A percentile compares a stretch with the other conserved stretches of the same genome.
phyloP scores from a whole-genome alignment of 306 rosid species.

The Prunus persica region Prunus_persica_NCBIv2 NC_034009.1:1871001-1871500 shows the following conservation, averaged over 20 bases:
- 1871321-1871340: conserved; percentile 7
- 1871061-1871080: conserved; percentile 86
- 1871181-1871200: conserved; percentile 67
- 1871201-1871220: conserved; percentile 78
- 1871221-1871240: conserved; percentile 71
- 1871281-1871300: neutral
- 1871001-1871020: conserved; percentile 53
- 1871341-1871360: neutral
- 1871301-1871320: neutral
- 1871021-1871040: conserved; percentile 71
- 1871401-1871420: conserved; percentile 16
- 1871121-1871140: conserved; percentile 53
- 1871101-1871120: conserved; percentile 46
- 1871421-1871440: conserved; percentile 78
- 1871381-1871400: neutral
- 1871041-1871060: conserved; percentile 82
- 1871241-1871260: conserved; percentile 10
- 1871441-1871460: conserved; percentile 73
- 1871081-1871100: conserved; percentile 84
- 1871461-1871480: conserved; percentile 70
- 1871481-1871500: conserved; percentile 70
- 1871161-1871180: conserved; percentile 74
- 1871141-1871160: conserved; percentile 57
- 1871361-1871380: conserved; percentile 11
- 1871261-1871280: neutral